phyloP scores from a whole-genome alignment of 331 rosid species.

The Stylosanthes scabra region DNA sequence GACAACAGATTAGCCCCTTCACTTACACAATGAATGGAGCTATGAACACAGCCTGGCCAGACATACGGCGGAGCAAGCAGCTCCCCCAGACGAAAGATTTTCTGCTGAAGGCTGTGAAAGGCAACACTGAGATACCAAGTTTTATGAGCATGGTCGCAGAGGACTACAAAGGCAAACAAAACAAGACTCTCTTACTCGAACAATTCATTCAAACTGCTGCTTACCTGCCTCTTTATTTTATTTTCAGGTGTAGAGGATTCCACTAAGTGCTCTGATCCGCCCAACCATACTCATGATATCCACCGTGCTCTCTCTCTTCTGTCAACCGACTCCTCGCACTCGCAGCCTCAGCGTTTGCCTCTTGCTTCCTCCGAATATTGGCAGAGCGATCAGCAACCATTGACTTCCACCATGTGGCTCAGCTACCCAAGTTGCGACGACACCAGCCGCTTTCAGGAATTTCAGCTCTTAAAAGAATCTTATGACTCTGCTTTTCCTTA shows the following conservation, averaged over 20 bases:
- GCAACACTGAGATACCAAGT: slow-evolving; percentile 39
- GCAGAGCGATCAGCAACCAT: slow-evolving; percentile 48
- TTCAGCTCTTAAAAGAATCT: slow-evolving; percentile 59
- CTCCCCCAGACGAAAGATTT: slow-evolving; percentile 54
- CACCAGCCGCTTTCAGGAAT: slow-evolving; percentile 54
- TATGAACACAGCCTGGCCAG: slow-evolving; percentile 49
- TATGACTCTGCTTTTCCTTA: slow-evolving; percentile 52
- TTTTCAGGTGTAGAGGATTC: slow-evolving; percentile 66
- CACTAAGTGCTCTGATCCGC: slow-evolving; percentile 48
- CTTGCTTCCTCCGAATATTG: slow-evolving; percentile 57
- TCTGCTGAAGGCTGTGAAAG: slow-evolving; percentile 51
- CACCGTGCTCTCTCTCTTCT: slow-evolving; percentile 98
- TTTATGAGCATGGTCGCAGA: slow-evolving; percentile 37
- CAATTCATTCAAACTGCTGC: slow-evolving; percentile 1
- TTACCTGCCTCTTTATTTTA: not conserved
- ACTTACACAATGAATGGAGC: slow-evolving; percentile 42
- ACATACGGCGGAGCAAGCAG: slow-evolving; percentile 37
- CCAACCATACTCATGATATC: slow-evolving; percentile 55
- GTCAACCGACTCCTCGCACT: slow-evolving; percentile 79
- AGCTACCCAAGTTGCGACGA: slow-evolving; percentile 41
- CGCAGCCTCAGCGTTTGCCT: slow-evolving; percentile 44
- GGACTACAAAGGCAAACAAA: slow-evolving; percentile 45
- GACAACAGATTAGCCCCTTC: slow-evolving; percentile 52
- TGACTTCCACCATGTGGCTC: slow-evolving; percentile 39
- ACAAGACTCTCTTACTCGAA: slow-evolving; percentile 35